Percentiles rank a stretch among this genome's conserved stretches.
Conservation (phyloP, 2,329 filamentous ascomycete genomes). For the Furcasterigmium furcatum region DNA sequence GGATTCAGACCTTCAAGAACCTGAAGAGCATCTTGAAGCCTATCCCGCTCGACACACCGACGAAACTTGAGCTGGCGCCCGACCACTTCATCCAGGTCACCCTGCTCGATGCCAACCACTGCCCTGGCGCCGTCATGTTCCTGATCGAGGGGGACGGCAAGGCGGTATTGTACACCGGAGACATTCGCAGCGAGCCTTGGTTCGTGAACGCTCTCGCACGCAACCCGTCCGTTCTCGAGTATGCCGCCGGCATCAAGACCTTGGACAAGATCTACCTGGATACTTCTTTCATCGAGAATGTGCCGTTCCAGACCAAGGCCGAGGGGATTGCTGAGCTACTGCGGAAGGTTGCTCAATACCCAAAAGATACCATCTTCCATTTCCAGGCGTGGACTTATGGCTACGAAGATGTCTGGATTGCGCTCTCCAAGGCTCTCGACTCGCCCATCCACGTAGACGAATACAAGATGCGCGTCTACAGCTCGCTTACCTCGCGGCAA, state of each 20-base stretch:
- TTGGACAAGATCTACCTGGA: constrained; percentile 87
- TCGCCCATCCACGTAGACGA: constrained; percentile 77
- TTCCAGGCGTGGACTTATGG: constrained; percentile 85
- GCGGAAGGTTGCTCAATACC: constrained; percentile 63
- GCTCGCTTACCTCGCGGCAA: constrained; percentile 49
- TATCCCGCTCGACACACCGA: constrained; percentile 79
- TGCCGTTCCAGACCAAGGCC: constrained; percentile 59
- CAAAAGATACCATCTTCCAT: constrained; percentile 74
- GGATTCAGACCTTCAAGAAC: constrained; percentile 73
- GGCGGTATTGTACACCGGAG: constrained; percentile 83
- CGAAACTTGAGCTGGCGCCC: constrained; percentile 68
- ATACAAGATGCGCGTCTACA: constrained; percentile 75
- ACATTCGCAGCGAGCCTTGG: constrained; percentile 83
- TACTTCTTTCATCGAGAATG: constrained; percentile 64
- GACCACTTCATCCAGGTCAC: constrained; percentile 73
- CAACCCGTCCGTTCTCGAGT: constrained; percentile 73
- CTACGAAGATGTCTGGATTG: constrained; percentile 90
- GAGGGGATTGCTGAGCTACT: constrained; percentile 75
- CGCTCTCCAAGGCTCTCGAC: constrained; percentile 66
- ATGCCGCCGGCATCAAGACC: constrained; percentile 59
- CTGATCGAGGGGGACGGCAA: constrained; percentile 72
- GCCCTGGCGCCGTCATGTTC: constrained; percentile 88
- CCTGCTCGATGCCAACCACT: constrained; percentile 89
- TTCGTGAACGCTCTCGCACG: constrained; percentile 73
- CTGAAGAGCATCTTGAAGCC: constrained; percentile 74